Evolutionary conservation across 371 early-diverging fungal genomes (phyloP).

Genomic region (Synchytrium microbalum): DNA sequence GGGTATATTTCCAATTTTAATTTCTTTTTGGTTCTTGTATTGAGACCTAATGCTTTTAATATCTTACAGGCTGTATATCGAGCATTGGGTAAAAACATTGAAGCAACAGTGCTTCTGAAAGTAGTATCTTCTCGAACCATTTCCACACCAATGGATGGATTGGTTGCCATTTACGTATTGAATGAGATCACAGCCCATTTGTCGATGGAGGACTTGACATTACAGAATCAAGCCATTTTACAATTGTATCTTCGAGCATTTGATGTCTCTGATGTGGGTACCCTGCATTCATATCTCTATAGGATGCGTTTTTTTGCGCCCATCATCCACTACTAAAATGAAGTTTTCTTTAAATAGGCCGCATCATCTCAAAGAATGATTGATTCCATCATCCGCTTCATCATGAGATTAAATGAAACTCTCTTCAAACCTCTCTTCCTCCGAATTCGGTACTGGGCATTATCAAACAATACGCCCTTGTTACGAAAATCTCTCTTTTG

Average conservation of each 20-base stretch:
- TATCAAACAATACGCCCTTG: slow-evolving; percentile 13
- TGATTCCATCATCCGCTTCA: slow-evolving; percentile 60
- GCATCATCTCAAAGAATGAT: neutral
- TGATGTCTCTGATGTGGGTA: neutral
- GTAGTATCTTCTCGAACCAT: neutral
- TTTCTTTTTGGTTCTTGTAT: neutral
- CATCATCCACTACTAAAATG: too few relatives aligned
- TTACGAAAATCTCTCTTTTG: neutral
- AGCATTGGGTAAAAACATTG: neutral
- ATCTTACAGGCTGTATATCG: neutral
- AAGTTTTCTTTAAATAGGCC: too few relatives aligned
- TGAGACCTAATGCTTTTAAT: neutral
- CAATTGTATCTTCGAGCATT: neutral
- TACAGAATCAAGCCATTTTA: neutral
- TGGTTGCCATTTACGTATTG: neutral
- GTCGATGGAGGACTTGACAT: neutral
- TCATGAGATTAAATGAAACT: slow-evolving; percentile 86
- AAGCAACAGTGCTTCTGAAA: neutral
- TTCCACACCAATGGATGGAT: neutral
- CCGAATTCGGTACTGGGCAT: slow-evolving; percentile 85
- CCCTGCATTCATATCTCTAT: too few relatives aligned
- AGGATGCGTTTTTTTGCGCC: too few relatives aligned
- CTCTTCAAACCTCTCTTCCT: slow-evolving; percentile 89
- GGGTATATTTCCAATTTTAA: neutral
- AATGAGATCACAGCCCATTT: neutral